A percentile compares a stretch with the other conserved stretches of the same genome.
phyloP scores from a whole-genome alignment of 2,329 filamentous ascomycete genomes.

The Fusarium protoensiforme region DNA sequence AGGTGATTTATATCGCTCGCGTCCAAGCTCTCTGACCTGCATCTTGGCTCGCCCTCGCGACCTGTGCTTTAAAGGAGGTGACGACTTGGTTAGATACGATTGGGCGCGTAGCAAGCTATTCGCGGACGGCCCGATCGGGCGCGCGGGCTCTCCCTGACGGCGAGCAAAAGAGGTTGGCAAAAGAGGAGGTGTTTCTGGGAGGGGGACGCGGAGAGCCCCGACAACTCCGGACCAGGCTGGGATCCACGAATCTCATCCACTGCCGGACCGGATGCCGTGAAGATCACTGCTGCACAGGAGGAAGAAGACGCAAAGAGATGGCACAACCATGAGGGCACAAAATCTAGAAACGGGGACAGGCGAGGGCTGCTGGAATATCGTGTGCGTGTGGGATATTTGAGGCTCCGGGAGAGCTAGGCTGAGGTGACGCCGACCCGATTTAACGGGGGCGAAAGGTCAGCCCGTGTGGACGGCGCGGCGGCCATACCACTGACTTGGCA shows the following conservation, averaged over 20 bases:
- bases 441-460: neutral
- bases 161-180: neutral
- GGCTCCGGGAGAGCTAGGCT: constrained; percentile 7
- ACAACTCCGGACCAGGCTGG: constrained; percentile 28
- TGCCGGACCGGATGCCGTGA: constrained; percentile 29
- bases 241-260: constrained; percentile 20
- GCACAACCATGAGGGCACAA: neutral
- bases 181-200: constrained; percentile 5
- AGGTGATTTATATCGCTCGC: constrained; percentile 13
- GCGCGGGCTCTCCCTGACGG: neutral
- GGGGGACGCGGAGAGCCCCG: constrained; percentile 28
- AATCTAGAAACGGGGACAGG: neutral
- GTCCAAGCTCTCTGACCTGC: neutral
- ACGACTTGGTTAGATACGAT: neutral
- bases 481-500: constrained; percentile 11
- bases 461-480: neutral
- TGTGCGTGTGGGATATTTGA: constrained; percentile 7
- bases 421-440: constrained; percentile 2
- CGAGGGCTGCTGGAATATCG: neutral
- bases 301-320: neutral
- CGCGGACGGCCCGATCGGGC: neutral
- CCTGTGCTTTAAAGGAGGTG: neutral
- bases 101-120: neutral
- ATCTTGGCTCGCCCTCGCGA: neutral
- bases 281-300: constrained; percentile 5